Evolutionary conservation across 306 rosid species (phyloP).

Genomic region (Cucumis melo): DNA sequence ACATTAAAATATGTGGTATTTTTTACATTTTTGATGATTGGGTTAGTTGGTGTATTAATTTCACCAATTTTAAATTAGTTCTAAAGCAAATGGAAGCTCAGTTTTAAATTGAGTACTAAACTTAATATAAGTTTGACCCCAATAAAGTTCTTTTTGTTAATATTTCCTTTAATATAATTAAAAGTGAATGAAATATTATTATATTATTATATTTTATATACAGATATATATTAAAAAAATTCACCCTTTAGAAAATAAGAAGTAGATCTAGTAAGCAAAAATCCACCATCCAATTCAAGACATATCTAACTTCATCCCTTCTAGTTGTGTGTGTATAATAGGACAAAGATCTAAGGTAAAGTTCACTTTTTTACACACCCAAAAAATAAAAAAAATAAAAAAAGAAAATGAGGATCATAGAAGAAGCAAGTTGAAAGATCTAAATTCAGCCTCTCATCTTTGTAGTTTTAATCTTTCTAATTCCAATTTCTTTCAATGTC

Average conservation of each 20-base stretch:
- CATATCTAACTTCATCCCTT: background rate
- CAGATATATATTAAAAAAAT: background rate
- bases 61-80: background rate
- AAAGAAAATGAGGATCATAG: background rate
- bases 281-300: slow-evolving; percentile 2
- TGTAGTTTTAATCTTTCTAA: background rate
- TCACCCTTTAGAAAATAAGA: background rate
- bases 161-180: background rate
- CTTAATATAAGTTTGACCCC: background rate
- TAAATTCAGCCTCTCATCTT: background rate
- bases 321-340: background rate
- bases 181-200: background rate
- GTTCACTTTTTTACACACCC: slow-evolving; percentile 1
- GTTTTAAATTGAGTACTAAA: background rate
- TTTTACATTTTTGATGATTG: background rate
- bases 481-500: background rate
- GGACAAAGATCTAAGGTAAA: slow-evolving; percentile 1
- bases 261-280: background rate
- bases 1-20: background rate
- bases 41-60: background rate
- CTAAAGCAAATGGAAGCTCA: background rate
- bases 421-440: background rate
- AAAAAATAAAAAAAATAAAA: background rate
- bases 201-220: background rate
- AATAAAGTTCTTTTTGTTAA: background rate